Evolutionary conservation across 2,329 filamentous ascomycete species (phyloP).

Genomic region (Fusarium lyarnte): DNA sequence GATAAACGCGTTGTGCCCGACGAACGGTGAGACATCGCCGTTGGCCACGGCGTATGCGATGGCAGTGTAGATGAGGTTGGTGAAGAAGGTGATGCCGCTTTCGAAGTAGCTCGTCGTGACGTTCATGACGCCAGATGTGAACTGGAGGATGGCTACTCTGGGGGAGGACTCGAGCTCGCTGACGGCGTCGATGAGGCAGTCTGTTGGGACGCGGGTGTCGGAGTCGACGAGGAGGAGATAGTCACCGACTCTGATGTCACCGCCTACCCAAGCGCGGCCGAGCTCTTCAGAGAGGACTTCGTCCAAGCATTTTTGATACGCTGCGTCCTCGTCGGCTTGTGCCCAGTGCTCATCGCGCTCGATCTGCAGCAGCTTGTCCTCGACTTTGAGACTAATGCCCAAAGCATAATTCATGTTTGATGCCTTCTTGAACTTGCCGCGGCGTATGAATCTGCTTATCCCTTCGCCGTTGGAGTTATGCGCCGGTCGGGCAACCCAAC

Average conservation of each 20-base stretch:
- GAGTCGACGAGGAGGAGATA: conserved; percentile 53
- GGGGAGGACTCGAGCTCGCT: conserved; percentile 75
- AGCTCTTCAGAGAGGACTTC: not conserved
- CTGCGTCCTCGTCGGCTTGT: not conserved
- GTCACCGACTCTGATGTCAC: not conserved
- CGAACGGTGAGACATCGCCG: conserved; percentile 78
- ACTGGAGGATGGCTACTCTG: conserved; percentile 76
- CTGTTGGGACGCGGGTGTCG: conserved; percentile 69
- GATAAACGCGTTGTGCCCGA: conserved; percentile 80
- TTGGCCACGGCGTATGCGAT: conserved; percentile 76
- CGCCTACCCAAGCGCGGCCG: not conserved
- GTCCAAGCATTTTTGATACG: not conserved
- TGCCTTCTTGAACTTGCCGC: conserved; percentile 71
- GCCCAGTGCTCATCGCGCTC: not conserved
- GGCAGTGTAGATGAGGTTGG: conserved; percentile 77
- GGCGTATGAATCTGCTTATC: conserved; percentile 58
- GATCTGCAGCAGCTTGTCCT: conserved; percentile 55
- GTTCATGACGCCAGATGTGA: conserved; percentile 79
- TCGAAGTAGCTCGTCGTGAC: conserved; percentile 77
- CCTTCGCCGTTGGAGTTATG: not conserved
- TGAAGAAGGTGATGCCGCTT: conserved; percentile 67
- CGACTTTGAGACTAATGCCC: conserved; percentile 62
- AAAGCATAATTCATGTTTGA: conserved; percentile 75
- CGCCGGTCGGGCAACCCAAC: conserved; percentile 61
- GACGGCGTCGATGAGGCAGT: conserved; percentile 75